Base-by-base conservation (phyloP, 108 stramenopile species). In the Skeletonema costatum region DNA sequence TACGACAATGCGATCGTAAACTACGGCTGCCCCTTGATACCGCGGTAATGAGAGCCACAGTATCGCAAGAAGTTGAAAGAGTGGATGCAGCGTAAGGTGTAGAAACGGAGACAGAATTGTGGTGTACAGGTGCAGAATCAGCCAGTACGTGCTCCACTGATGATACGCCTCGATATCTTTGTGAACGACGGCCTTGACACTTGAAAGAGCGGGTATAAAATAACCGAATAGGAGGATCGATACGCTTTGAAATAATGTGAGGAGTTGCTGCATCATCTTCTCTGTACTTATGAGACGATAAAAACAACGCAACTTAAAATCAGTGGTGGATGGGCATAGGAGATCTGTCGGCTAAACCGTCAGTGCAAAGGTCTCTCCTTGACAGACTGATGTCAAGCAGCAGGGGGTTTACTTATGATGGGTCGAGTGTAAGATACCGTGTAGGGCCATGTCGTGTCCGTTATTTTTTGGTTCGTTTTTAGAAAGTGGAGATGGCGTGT, bases 61-160 rank as follows among this genome's bases (percentile, higher is more conserved):
- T 19, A 81, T 71, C 13, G 71, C 71, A 30, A 79, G 17, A 21
- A 79, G 66, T 68, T 79, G 78, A 53, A 79, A 79, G 9, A 79
- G 59, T 50, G 78, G 78, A 36, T 79, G 78, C 12, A 79, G 66
- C 3, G 78, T 73, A 12, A 81, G 39, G 38, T 81, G 74, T 1
- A 76, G 62, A 21, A 81, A 19, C 13, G 80, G 80, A 44, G 80
- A 81, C 19, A 81, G 51, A 7, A 76, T 71, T 39, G 64, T 65
- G 11, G 68, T 36, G 50, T 81, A 81, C 7, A 79, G 56, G 53
- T 79, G 78, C 2, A 81, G 75, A 60, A 81, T 81, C 13, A 81
- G 63, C 80, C 80, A 81, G 68, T 81, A 81, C 21, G 75, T 76
- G 35, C 66, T 38, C 80, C 80, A 81, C 42, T 81, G 80, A 51